A percentile compares a stretch with the other conserved stretches of the same genome.
These are phyloP conservation scores for Centella asiatica DNA, from an alignment of 129 eudicot species.

Conservation along the genomic window DNA sequence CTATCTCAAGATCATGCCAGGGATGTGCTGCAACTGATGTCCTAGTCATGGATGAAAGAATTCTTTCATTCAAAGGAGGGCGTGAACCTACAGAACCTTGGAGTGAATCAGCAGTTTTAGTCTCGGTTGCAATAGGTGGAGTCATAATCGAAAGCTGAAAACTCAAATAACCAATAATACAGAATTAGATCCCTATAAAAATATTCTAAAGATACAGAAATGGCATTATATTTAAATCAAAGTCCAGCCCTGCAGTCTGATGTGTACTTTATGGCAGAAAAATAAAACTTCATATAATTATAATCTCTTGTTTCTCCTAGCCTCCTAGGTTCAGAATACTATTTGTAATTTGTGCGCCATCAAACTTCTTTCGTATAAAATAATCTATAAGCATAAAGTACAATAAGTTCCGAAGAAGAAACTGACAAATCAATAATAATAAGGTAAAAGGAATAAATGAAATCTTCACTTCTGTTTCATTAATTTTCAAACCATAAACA, in stretches of 20 bases:
- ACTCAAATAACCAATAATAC: too few relatives aligned
- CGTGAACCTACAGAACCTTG: neutral
- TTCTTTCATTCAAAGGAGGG: conserved; percentile 52
- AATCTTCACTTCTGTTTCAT: neutral
- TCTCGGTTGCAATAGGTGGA: conserved; percentile 13
- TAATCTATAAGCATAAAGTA: neutral
- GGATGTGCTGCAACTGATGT: conserved; percentile 70
- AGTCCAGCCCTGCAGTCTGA: too few relatives aligned
- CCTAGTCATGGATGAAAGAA: conserved; percentile 48
- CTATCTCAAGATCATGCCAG: conserved; percentile 74
- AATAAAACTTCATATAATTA: too few relatives aligned
- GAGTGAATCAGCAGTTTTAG: conserved; percentile 8
- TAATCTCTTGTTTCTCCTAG: too few relatives aligned
- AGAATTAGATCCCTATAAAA: too few relatives aligned
- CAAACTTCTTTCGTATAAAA: too few relatives aligned
- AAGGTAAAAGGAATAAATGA: neutral
- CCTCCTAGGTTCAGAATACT: too few relatives aligned
- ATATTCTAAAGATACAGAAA: too few relatives aligned
- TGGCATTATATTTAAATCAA: too few relatives aligned
- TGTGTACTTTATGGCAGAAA: too few relatives aligned
- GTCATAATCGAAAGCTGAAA: conserved; percentile 24
- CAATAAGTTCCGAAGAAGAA: neutral
- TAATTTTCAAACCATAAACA: too few relatives aligned
- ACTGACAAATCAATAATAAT: neutral
- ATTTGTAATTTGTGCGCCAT: too few relatives aligned